Conservation (phyloP, 2,329 filamentous ascomycete species). For the Fonsecaea erecta region DNA sequence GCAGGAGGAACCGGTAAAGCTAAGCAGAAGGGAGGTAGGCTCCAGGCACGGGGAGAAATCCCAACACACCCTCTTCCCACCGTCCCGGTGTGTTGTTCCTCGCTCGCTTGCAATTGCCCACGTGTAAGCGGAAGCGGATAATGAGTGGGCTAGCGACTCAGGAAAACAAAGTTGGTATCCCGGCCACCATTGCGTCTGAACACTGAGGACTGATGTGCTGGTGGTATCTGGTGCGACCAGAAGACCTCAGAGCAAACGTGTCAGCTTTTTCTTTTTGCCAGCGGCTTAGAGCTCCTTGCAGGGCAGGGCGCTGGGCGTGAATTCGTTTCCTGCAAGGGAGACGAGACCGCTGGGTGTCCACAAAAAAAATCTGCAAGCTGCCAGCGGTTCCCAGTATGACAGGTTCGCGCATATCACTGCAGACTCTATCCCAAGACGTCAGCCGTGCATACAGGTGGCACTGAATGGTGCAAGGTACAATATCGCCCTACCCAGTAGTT, state of each 20-base stretch:
- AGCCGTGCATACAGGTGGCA: constrained; percentile 8
- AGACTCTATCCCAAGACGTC: constrained; percentile 31
- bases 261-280: background rate
- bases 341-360: constrained; percentile 12
- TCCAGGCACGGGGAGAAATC: constrained; percentile 34
- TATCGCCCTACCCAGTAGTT: background rate
- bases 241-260: constrained; percentile 1
- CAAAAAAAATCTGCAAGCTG: constrained; percentile 14
- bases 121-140: constrained; percentile 25
- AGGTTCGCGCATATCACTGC: constrained; percentile 25
- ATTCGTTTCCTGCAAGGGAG: constrained; percentile 1
- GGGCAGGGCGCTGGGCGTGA: background rate
- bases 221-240: constrained; percentile 9
- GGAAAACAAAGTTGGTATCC: background rate
- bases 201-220: background rate
- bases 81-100: constrained; percentile 19
- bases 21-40: constrained; percentile 33
- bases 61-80: constrained; percentile 26
- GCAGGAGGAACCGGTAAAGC: constrained; percentile 26
- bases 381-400: constrained; percentile 24
- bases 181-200: background rate
- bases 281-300: background rate
- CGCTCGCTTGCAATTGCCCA: constrained; percentile 33
- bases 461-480: background rate
- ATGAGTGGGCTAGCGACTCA: constrained; percentile 9